Evolutionary conservation across 495 filamentous ascomycete genomes (phyloP), one percentile per base, ranked within the genome.

Genomic region (Stereocaulon alpinum): DNA sequence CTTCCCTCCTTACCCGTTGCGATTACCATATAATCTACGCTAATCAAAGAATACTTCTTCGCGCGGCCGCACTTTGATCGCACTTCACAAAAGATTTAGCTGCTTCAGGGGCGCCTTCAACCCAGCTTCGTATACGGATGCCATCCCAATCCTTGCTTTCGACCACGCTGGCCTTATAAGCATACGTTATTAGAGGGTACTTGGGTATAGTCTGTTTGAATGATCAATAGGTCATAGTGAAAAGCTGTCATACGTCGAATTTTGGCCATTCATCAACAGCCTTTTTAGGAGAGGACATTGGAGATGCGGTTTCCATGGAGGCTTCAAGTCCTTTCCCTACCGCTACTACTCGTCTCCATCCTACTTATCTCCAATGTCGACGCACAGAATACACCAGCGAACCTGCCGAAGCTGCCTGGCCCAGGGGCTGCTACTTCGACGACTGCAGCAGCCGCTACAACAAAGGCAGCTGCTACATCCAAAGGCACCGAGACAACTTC

Each of bases 351-450:
- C 18, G 41, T 66, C n/a, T 55, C 59, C 14, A 4, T 66, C 55
- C 60, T 66, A 11, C 60, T 68, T 14, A 32, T 64, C 24, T 55
- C 64, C 15, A 53, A 66, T 55, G 62, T 64, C 22, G 62, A 60
- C 37, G 57, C 56, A 6, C 59, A 65, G 42, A 42, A 59, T 18
- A 59, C 61, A 48, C 54, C 56, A 5, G 55, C 63, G 37, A 42
- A 59, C 27, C 55, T 63, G 34, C 61, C 63, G 29, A 62, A 62
- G 44, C 11, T 65, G 14, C 44, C 63, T 7, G 51, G 52, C 15
- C 18, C 51, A 18, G 47, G 43, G 11, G 47, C 42, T 20, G 53
- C 48, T 12, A 53, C 54, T 18, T 42, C 59, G 49, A 57, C 32
- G 52, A 63, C 55, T 12, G 37, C 53, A 18, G 24, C 34, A 44